Conservation (phyloP, 1,139 yeast genomes). For the Blastobotrys arbuscula region DNA sequence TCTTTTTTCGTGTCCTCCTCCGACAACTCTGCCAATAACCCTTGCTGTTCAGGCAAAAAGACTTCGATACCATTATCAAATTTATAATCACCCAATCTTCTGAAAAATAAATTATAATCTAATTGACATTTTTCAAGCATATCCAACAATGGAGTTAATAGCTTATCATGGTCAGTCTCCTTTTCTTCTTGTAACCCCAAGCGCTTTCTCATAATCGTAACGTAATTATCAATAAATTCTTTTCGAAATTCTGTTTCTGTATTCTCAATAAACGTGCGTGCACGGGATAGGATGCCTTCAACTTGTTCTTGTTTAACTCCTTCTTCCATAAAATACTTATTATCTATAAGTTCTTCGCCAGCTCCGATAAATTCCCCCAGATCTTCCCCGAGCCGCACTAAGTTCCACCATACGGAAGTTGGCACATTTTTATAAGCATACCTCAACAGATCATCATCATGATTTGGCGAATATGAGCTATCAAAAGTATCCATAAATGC, state of each 20-base stretch:
- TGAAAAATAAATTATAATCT: constrained; percentile 78
- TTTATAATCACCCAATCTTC: constrained; percentile 47
- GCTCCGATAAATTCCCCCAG: constrained; percentile 77
- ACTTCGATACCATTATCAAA: constrained; percentile 30
- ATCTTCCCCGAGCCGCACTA: constrained; percentile 79
- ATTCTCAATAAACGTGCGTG: constrained; percentile 56
- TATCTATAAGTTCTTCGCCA: constrained; percentile 42
- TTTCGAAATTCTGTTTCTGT: constrained; percentile 64
- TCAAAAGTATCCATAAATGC: constrained; percentile 82
- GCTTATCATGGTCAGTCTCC: constrained; percentile 41
- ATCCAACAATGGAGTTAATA: constrained; percentile 59
- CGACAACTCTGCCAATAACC: constrained; percentile 26
- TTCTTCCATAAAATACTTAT: constrained; percentile 30
- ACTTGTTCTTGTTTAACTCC: constrained; percentile 44
- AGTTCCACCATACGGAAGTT: constrained; percentile 88
- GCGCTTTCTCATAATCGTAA: constrained; percentile 55
- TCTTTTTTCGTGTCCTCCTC: constrained; percentile 31
- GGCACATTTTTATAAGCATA: constrained; percentile 83
- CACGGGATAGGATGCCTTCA: constrained; percentile 51
- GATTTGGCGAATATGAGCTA: constrained; percentile 81
- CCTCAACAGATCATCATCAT: constrained; percentile 68
- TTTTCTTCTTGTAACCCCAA: constrained; percentile 52
- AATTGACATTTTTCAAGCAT: constrained; percentile 56
- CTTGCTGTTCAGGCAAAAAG: constrained; percentile 36
- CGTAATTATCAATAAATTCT: constrained; percentile 55